Evolutionary conservation across 1,284 basidiomycete genomes (phyloP).

Genomic region (Golubevia sp.): DNA sequence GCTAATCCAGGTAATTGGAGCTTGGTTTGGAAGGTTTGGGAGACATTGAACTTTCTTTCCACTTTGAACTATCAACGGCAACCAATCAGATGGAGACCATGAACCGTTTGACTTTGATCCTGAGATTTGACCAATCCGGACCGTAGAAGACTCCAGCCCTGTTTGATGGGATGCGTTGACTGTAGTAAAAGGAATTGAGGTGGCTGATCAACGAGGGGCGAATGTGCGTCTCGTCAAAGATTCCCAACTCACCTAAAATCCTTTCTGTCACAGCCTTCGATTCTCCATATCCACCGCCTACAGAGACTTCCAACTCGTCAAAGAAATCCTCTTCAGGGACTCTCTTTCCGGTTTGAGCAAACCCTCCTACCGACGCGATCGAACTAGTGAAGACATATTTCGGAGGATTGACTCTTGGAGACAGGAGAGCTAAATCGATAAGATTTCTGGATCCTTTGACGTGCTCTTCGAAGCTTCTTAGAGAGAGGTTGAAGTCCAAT

Average conservation of each 20-base stretch:
- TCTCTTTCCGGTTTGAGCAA: not conserved
- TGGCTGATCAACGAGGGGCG: not conserved
- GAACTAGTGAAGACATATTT: not conserved
- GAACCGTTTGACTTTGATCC: not conserved
- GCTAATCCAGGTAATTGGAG: no score
- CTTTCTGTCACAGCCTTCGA: not conserved
- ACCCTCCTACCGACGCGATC: not conserved
- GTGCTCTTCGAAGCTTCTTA: not conserved
- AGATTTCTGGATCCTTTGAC: not conserved
- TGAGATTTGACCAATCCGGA: not conserved
- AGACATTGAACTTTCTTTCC: not conserved
- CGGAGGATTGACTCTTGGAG: not conserved
- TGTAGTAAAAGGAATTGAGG: not conserved
- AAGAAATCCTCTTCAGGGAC: not conserved
- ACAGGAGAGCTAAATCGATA: not conserved
- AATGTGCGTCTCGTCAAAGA: not conserved
- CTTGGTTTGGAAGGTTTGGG: not conserved
- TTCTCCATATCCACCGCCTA: not conserved
- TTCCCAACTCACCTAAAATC: not conserved
- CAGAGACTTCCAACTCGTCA: not conserved
- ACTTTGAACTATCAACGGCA: not conserved
- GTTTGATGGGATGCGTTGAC: not conserved
- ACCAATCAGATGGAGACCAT: not conserved
- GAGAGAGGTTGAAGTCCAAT: constrained; percentile 1
- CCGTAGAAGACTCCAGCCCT: not conserved